phyloP scores from a whole-genome alignment of 345 rosid species.

The Dovyalis caffra region DNA sequence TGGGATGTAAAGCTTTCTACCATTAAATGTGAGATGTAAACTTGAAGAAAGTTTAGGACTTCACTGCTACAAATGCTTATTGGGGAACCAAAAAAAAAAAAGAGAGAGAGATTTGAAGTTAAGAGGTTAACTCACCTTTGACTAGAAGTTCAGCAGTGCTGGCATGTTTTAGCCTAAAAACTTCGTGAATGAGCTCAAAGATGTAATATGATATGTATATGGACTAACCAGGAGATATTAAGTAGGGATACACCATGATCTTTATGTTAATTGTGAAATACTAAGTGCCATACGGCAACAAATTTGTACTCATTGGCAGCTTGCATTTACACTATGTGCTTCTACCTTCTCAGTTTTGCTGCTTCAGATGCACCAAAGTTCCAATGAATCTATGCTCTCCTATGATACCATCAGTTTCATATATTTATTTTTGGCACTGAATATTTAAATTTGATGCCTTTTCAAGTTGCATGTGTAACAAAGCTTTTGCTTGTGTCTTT shows the following conservation, averaged over 20 bases:
- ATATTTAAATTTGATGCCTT: conserved; percentile 2
- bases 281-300: not conserved
- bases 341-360: not conserved
- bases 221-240: not conserved
- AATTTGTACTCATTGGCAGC: not conserved
- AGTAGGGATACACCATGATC: not conserved
- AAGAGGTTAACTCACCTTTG: not conserved
- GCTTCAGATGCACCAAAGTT: not conserved
- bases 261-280: not conserved
- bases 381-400: not conserved
- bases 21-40: not conserved
- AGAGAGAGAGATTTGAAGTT: not conserved
- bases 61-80: not conserved
- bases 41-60: not conserved
- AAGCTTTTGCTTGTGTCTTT: conserved; percentile 1
- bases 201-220: not conserved
- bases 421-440: not conserved
- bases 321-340: not conserved
- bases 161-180: not conserved
- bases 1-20: not conserved
- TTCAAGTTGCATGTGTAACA: not conserved
- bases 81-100: not conserved
- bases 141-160: not conserved
- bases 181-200: not conserved
- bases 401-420: not conserved